These are phyloP conservation scores for Parmelia sp. DNA, from an alignment of 495 filamentous ascomycete species.

Conservation along the genomic window DNA sequence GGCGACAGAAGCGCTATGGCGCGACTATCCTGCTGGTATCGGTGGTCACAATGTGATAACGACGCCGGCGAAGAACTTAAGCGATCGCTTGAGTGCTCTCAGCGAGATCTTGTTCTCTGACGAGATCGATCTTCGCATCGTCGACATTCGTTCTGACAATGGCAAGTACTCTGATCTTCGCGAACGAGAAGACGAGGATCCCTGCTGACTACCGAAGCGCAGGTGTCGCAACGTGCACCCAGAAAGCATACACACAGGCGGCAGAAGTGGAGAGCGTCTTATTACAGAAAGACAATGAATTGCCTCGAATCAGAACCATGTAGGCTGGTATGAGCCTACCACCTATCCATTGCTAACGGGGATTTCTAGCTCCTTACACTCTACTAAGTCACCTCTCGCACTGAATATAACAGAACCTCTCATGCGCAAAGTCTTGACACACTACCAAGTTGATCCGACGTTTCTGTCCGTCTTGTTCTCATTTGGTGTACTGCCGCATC, in stretches of 20 bases:
- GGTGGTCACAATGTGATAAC: slow-evolving; percentile 2
- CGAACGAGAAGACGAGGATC: background rate
- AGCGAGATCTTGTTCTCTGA: slow-evolving; percentile 7
- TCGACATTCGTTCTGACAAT: slow-evolving; percentile 5
- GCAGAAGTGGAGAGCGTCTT: slow-evolving; percentile 13
- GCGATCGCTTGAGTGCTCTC: slow-evolving; percentile 6
- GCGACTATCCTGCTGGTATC: slow-evolving; percentile 9
- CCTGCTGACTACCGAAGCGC: background rate
- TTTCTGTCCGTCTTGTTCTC: slow-evolving; percentile 23
- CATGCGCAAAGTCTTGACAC: slow-evolving; percentile 21
- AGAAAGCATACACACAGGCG: slow-evolving; percentile 1
- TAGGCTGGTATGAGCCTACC: background rate
- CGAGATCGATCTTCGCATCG: slow-evolving; percentile 6
- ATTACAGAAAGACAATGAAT: background rate
- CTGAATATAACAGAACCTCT: slow-evolving; percentile 17
- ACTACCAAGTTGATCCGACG: slow-evolving; percentile 16
- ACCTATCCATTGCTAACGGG: background rate
- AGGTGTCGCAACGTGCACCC: slow-evolving; percentile 1
- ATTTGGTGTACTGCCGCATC: slow-evolving; percentile 16
- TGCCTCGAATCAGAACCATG: slow-evolving; percentile 10
- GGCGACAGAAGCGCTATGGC: slow-evolving; percentile 5
- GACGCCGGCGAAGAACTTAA: background rate
- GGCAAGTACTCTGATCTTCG: background rate
- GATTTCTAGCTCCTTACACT: slow-evolving; percentile 12
- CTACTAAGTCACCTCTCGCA: background rate